These are phyloP conservation scores for Clathrospora elynae DNA, from an alignment of 2,329 filamentous ascomycete species.

Conservation along the genomic window DNA sequence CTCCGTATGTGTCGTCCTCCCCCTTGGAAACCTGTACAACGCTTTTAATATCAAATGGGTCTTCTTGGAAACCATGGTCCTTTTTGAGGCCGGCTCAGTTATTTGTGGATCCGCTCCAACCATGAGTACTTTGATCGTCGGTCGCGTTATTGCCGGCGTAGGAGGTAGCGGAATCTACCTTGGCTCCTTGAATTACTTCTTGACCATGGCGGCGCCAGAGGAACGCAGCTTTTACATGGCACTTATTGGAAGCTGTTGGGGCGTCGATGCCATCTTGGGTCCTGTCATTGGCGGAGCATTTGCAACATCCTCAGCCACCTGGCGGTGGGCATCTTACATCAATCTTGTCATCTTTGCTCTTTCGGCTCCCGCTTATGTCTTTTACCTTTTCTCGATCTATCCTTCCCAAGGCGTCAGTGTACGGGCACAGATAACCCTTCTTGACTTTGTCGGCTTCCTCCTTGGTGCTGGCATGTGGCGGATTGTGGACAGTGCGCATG, in stretches of 20 bases:
- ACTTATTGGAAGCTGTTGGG: constrained; percentile 45
- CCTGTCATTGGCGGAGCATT: constrained; percentile 58
- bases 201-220: constrained; percentile 29
- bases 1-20: no score
- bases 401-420: constrained; percentile 2
- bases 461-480: no score
- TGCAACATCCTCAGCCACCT: constrained; percentile 46
- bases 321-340: constrained; percentile 59
- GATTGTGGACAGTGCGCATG: no score
- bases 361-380: constrained; percentile 42
- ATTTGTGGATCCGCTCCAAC: constrained; percentile 40
- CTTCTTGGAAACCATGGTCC: constrained; percentile 31
- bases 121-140: constrained; percentile 45
- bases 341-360: constrained; percentile 58
- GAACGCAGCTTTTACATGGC: constrained; percentile 34
- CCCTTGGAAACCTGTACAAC: no score
- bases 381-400: constrained; percentile 6
- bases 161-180: constrained; percentile 54
- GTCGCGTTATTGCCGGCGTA: constrained; percentile 53
- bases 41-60: constrained; percentile 51
- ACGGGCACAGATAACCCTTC: neutral
- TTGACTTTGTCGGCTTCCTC: neutral
- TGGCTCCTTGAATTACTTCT: constrained; percentile 39
- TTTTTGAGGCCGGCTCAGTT: constrained; percentile 40
- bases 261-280: constrained; percentile 53